A percentile compares a stretch with the other conserved stretches of the same genome.
phyloP scores from a whole-genome alignment of 768 basidiomycete genomes.

The Tylopilus rubrobrunneus region DNA sequence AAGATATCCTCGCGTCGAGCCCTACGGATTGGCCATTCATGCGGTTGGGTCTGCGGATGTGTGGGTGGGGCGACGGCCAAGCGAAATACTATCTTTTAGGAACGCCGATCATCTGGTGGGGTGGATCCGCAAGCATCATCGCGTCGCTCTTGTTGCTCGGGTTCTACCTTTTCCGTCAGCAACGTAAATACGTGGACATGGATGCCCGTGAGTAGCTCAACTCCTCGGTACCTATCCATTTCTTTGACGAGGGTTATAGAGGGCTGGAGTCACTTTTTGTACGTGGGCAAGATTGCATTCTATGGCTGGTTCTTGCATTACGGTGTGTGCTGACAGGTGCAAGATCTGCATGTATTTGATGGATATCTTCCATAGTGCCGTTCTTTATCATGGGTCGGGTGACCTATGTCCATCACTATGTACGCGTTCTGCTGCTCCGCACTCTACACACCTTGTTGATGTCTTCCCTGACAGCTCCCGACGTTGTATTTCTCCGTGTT shows the following conservation, averaged over 20 bases:
- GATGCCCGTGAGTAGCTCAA: constrained; percentile 58
- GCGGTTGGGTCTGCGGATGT: constrained; percentile 90
- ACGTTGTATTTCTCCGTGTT: constrained; percentile 96
- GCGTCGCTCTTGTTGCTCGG: constrained; percentile 48
- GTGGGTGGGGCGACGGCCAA: constrained; percentile 87
- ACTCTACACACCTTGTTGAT: not conserved
- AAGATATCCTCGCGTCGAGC: constrained; percentile 92
- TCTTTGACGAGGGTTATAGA: constrained; percentile 37
- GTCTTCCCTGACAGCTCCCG: constrained; percentile 57
- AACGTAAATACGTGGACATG: constrained; percentile 91
- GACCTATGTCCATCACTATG: constrained; percentile 95
- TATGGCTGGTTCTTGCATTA: constrained; percentile 92
- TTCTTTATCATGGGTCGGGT: constrained; percentile 99
- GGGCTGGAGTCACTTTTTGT: constrained; percentile 94
- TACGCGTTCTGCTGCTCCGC: constrained; percentile 37
- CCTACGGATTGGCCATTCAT: constrained; percentile 95
- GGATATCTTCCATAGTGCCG: constrained; percentile 53
- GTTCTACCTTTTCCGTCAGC: constrained; percentile 74
- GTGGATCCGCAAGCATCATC: constrained; percentile 62
- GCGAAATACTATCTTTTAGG: constrained; percentile 93
- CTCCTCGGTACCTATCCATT: not conserved
- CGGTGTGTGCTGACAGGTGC: constrained; percentile 42
- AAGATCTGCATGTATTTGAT: not conserved
- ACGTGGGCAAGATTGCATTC: constrained; percentile 88
- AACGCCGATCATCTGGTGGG: constrained; percentile 94